A percentile compares a stretch with the other conserved stretches of the same genome.
Conservation (phyloP, 192 early-diverging fungal species). For the Ambispora gerdemannii region DNA sequence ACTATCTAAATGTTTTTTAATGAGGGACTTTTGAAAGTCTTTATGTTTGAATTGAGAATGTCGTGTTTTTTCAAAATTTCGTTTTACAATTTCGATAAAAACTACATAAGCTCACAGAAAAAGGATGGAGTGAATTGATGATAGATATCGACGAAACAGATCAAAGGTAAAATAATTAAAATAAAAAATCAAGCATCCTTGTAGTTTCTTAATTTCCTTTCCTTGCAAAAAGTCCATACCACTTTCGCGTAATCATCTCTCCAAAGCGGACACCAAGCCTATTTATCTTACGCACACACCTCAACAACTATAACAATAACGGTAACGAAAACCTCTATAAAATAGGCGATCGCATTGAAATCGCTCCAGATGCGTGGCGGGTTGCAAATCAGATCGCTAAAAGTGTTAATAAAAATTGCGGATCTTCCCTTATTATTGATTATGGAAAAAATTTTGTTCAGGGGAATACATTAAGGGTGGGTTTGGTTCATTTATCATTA, state of each 20-base stretch:
- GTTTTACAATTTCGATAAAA: not conserved
- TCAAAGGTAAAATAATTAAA: slow-evolving; percentile 37
- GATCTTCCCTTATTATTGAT: slow-evolving; percentile 79
- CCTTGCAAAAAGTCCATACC: slow-evolving; percentile 53
- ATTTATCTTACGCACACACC: slow-evolving; percentile 7
- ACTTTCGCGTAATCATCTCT: slow-evolving; percentile 74
- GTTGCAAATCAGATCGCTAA: slow-evolving; percentile 66
- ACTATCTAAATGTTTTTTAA: no score
- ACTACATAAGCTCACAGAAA: slow-evolving; percentile 53
- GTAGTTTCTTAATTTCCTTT: not conserved
- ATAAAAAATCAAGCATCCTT: not conserved
- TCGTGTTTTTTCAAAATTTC: no score
- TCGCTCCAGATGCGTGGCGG: slow-evolving; percentile 76
- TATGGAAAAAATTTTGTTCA: slow-evolving; percentile 81
- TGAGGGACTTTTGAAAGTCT: not conserved
- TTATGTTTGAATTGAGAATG: not conserved
- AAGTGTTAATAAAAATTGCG: slow-evolving; percentile 62
- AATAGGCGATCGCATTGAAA: slow-evolving; percentile 76
- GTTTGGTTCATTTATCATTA: slow-evolving; percentile 14
- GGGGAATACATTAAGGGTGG: slow-evolving; percentile 74
- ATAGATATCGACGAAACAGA: slow-evolving; percentile 76
- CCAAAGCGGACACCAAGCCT: slow-evolving; percentile 57
- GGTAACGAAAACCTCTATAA: slow-evolving; percentile 51
- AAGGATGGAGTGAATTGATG: slow-evolving; percentile 89
- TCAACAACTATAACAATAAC: slow-evolving; percentile 8